Evolutionary conservation across 768 basidiomycete species (phyloP).

Genomic region (Ephemerocybe angulata): DNA sequence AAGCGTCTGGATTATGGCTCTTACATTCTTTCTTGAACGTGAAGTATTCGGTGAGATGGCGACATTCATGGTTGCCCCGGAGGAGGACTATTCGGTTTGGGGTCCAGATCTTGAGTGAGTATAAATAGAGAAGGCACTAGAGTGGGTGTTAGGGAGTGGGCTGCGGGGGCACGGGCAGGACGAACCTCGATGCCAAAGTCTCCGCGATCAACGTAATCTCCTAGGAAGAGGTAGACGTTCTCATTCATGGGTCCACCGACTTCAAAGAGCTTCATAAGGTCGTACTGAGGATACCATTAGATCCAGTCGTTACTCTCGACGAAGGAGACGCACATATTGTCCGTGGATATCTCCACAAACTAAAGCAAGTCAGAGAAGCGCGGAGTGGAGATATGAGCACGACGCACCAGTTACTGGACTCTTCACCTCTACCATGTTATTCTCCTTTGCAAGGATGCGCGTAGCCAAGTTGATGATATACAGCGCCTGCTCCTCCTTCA

Average conservation of each 20-base stretch:
- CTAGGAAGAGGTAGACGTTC: slow-evolving; percentile 88
- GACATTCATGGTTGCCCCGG: slow-evolving; percentile 91
- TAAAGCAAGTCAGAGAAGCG: slow-evolving; percentile 23
- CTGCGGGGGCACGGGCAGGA: background rate
- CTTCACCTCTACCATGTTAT: slow-evolving; percentile 81
- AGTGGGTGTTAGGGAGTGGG: slow-evolving; percentile 18
- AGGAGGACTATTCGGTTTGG: slow-evolving; percentile 80
- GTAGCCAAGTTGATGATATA: slow-evolving; percentile 72
- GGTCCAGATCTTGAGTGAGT: slow-evolving; percentile 87
- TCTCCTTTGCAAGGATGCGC: slow-evolving; percentile 65
- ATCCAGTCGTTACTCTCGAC: background rate
- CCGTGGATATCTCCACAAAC: slow-evolving; percentile 98
- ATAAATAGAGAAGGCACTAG: slow-evolving; percentile 88
- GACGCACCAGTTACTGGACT: slow-evolving; percentile 87
- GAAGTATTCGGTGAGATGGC: too few species aligned
- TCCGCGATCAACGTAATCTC: slow-evolving; percentile 96
- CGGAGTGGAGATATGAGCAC: background rate
- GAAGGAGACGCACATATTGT: slow-evolving; percentile 71
- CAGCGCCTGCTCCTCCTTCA: slow-evolving; percentile 82
- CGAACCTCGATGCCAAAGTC: slow-evolving; percentile 72
- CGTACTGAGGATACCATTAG: slow-evolving; percentile 57
- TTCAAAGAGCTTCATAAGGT: slow-evolving; percentile 97
- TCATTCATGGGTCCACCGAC: slow-evolving; percentile 83
- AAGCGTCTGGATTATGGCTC: slow-evolving; percentile 19
- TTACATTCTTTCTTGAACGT: slow-evolving; percentile 97